Evolutionary conservation across 305 asterid genomes (phyloP).

Genomic region (Lippia alba): DNA sequence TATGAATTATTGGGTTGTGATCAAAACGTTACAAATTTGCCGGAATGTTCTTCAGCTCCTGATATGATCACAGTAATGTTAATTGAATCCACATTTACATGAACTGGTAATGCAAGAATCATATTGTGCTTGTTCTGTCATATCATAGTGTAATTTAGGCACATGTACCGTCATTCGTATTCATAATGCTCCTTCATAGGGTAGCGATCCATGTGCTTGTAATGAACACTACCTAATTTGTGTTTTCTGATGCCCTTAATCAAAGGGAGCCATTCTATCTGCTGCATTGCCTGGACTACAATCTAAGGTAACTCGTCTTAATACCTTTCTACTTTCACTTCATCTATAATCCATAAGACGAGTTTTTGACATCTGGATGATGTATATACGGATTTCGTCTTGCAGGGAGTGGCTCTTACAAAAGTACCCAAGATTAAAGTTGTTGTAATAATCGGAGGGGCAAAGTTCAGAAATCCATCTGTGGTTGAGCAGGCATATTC

Average conservation of each 20-base stretch:
- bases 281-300: constrained; percentile 89
- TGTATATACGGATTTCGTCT: neutral
- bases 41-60: neutral
- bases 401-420: constrained; percentile 78
- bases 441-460: constrained; percentile 83
- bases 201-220: neutral
- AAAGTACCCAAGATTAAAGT: constrained; percentile 72
- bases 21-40: neutral
- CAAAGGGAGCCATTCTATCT: constrained; percentile 89
- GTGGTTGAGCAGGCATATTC: constrained; percentile 76
- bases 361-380: neutral
- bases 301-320: constrained; percentile 55
- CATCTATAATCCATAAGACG: neutral
- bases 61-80: neutral
- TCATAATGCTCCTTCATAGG: neutral
- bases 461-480: constrained; percentile 57
- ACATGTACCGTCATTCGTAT: neutral
- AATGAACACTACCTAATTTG: constrained; percentile 8
- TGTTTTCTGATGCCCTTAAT: constrained; percentile 11
- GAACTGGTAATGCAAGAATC: neutral
- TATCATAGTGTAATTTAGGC: neutral
- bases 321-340: neutral
- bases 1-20: neutral
- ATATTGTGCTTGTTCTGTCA: constrained; percentile 1
- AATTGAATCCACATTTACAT: neutral